Evolutionary conservation across 192 early-diverging fungal genomes (phyloP).

Genomic region (Mortierella hygrophila): DNA sequence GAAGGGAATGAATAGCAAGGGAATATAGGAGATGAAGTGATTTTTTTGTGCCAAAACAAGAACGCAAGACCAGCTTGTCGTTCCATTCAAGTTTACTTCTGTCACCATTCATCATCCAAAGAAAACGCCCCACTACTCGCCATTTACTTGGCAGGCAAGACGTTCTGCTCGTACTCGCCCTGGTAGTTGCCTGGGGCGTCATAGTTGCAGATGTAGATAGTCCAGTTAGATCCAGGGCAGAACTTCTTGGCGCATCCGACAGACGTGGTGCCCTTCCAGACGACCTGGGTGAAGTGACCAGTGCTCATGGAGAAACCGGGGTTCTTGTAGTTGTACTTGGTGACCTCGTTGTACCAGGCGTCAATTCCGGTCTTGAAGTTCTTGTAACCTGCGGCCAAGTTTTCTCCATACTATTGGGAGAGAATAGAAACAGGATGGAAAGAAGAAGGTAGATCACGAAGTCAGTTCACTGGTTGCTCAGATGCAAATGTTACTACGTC

Average conservation of each 20-base stretch:
- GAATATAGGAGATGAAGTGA: too few species aligned
- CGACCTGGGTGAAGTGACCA: constrained; percentile 64
- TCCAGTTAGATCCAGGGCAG: constrained; percentile 47
- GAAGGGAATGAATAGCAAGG: too few species aligned
- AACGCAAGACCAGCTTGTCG: too few species aligned
- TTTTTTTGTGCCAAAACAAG: too few species aligned
- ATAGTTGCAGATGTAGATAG: constrained; percentile 61
- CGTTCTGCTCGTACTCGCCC: constrained; percentile 43
- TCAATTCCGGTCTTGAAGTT: constrained; percentile 39
- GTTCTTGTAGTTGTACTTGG: constrained; percentile 56
- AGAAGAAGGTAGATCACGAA: neutral
- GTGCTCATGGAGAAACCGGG: constrained; percentile 55
- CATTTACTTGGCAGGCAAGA: constrained; percentile 27
- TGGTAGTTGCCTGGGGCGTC: constrained; percentile 57
- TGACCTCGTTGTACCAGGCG: constrained; percentile 62
- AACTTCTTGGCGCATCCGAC: constrained; percentile 53
- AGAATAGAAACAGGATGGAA: neutral
- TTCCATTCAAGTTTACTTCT: too few species aligned
- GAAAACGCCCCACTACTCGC: too few species aligned
- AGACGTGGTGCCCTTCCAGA: constrained; percentile 53
- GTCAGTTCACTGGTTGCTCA: neutral
- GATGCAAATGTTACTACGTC: neutral
- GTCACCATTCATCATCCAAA: too few species aligned
- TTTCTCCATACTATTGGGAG: constrained; percentile 55
- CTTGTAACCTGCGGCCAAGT: constrained; percentile 60